A percentile compares a stretch with the other conserved stretches of the same genome.
Conservation (phyloP, 1,284 basidiomycete genomes). For the Leccinum idahoense region DNA sequence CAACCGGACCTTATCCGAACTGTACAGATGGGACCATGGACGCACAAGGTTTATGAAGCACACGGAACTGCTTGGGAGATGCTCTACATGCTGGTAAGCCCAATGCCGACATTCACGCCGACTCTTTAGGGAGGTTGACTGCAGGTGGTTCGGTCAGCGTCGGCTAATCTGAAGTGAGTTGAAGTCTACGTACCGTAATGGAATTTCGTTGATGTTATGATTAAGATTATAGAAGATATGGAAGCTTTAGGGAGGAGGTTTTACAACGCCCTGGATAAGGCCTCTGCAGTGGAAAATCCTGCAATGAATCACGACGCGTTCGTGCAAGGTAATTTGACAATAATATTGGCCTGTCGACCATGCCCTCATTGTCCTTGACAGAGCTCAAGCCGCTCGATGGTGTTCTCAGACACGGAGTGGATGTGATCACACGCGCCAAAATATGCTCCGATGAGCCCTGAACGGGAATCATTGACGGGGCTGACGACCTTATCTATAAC, state of each 20-base stretch:
- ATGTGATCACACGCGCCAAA: no score
- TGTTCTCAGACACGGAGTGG: no score
- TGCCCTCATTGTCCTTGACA: no score
- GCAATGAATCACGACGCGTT: constrained; percentile 46
- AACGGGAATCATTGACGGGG: background rate
- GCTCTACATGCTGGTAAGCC: constrained; percentile 84
- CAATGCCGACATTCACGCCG: background rate
- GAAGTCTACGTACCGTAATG: no score
- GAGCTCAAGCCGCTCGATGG: no score
- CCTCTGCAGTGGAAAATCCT: constrained; percentile 51
- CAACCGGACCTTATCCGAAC: constrained; percentile 82
- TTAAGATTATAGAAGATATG: constrained; percentile 45
- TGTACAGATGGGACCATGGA: constrained; percentile 98
- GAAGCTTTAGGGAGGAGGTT: constrained; percentile 49
- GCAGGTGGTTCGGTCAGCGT: no score
- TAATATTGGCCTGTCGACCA: no score
- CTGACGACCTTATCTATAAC: constrained; percentile 47
- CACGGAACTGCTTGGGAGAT: constrained; percentile 97
- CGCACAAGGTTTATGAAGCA: constrained; percentile 91
- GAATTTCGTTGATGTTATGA: no score
- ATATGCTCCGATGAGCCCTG: background rate
- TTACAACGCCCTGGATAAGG: constrained; percentile 53
- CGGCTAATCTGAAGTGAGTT: no score
- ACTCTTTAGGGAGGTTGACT: background rate
- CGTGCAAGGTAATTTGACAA: constrained; percentile 45